phyloP scores from a whole-genome alignment of 495 filamentous ascomycete genomes.

The Aspergillus bertholletiae region DNA sequence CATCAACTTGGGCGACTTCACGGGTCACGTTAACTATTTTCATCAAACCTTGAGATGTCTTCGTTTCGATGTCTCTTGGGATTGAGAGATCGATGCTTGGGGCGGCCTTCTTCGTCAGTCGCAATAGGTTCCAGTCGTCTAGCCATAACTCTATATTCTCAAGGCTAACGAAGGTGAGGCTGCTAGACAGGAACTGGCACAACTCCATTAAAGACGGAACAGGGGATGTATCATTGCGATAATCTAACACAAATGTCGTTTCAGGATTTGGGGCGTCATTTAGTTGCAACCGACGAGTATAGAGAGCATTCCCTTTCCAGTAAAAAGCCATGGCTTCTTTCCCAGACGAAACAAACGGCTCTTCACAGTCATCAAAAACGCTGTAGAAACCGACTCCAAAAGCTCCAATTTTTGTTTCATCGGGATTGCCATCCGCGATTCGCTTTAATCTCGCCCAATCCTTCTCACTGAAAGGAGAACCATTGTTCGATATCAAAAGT shows the following conservation, averaged over 20 bases:
- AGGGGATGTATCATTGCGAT: constrained; percentile 80
- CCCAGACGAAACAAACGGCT: constrained; percentile 92
- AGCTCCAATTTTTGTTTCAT: constrained; percentile 97
- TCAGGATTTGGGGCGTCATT: constrained; percentile 59
- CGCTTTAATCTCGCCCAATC: constrained; percentile 94
- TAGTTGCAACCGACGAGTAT: constrained; percentile 76
- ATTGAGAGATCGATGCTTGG: constrained; percentile 69
- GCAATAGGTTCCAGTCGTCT: constrained; percentile 78
- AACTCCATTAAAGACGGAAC: constrained; percentile 80
- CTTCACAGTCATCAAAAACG: constrained; percentile 96
- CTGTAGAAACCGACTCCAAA: constrained; percentile 99
- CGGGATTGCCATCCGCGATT: constrained; percentile 97
- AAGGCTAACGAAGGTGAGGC: constrained; percentile 91
- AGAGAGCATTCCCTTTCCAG: constrained; percentile 94
- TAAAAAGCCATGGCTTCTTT: constrained; percentile 95
- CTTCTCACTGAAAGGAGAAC: constrained; percentile 73
- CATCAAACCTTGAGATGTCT: constrained; percentile 82
- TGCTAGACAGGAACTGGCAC: constrained; percentile 88
- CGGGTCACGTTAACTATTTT: constrained; percentile 67
- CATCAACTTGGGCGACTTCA: constrained; percentile 86
- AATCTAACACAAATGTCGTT: constrained; percentile 90
- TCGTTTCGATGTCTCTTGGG: constrained; percentile 74
- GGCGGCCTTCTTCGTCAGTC: constrained; percentile 77
- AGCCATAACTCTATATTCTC: constrained; percentile 85
- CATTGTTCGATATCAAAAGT: constrained; percentile 86